Evolutionary conservation across 257 asterid species (phyloP), one percentile per base, ranked within the genome.

Genomic region (Gardenia jasminoides): DNA sequence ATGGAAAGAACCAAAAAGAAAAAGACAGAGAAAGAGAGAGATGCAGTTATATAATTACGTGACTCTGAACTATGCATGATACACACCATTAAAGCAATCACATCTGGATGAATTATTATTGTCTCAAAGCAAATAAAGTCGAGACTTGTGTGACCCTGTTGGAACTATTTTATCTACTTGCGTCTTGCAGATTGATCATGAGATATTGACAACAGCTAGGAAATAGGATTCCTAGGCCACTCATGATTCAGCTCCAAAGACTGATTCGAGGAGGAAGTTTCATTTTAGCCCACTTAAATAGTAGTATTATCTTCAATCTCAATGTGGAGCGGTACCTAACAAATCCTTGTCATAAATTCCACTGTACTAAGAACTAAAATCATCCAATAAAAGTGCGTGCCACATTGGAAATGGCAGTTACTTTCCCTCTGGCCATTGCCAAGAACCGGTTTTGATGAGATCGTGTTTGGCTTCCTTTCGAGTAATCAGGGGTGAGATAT

Each of bases 241-340:
- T 58, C 24, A 30, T 30, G 16, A 66, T 66, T 66, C 72, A 67
- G 41, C 50, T 67, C 47, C 72, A 20, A 22, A 58, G 77, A 59
- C 28, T 70, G 77, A 61, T 72, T 48, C 54, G 36, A 44, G 41
- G n/a, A 28, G 43, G 44, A 65, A 15, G 72, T 33, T 79, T 79
- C 75, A 64, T 44, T 61, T 54, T 70, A 70, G 65, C 68, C 72
- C 8, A 67, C 43, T n/a, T n/a, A n/a, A 13, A 74, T 31, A 36
- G 3, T 36, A 36, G n/a, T 36, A 64, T 69, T 76, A 47, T 76
- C 67, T 36, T 65, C 50, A 75, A 12, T 48, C 4, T 36, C 41
- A 17, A n/a, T 50, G 72, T 79, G 79, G 83, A 79, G 73, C 19
- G 61, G 39, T 62, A 65, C 79, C 86, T 71, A 83, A 76, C 80